Base-by-base conservation (phyloP, 768 basidiomycete genomes). In the Suillus clintonianus region DNA sequence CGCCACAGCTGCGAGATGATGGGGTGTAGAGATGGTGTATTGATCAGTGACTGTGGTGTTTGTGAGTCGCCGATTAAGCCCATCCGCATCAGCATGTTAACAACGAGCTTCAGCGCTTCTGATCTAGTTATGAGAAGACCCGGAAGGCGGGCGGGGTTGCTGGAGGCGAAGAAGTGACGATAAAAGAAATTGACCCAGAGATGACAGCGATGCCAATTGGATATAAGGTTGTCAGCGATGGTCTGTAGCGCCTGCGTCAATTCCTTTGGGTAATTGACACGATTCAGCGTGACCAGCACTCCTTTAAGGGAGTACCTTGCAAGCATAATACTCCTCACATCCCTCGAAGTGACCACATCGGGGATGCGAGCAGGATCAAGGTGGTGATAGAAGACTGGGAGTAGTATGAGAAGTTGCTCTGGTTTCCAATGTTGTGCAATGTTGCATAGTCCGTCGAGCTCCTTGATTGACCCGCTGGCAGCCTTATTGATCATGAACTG, bases 361-460 rank as follows among this genome's bases (percentile, higher is more conserved):
- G 59, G 59, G 30, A 60, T 60, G 15, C 43, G 59, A 48, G 59
- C 30, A 34, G 59, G 59, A 57, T 60, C 59, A 37, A 60, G 59
- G 50, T 60, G 59, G 30, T 48, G 30, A 13, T 60, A 60, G 30
- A 60, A 60, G n/a, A 60, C 54, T 34, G 59, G 59, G 11, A 60
- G 59, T 6, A 60, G n/a, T 14, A 59, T 37, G 30, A 57, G 15
- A 22, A 60, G 59, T 37, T 57, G 59, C 17, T 57, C 56, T 41
- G 56, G 56, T 17, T 41, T 57, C 56, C 56, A 57, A 30, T 57
- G 56, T 37, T 57, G 56, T 27, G 56, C 56, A 7, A 57, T 57
- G 56, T 41, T 57, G 56, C 56, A 57, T 19, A 57, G 56, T 41
- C 56, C 56, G 3, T 57, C 56, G 27, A 57, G 56, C 27, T 57